phyloP scores from a whole-genome alignment of 345 rosid species.

The Reutealis trisperma region DNA sequence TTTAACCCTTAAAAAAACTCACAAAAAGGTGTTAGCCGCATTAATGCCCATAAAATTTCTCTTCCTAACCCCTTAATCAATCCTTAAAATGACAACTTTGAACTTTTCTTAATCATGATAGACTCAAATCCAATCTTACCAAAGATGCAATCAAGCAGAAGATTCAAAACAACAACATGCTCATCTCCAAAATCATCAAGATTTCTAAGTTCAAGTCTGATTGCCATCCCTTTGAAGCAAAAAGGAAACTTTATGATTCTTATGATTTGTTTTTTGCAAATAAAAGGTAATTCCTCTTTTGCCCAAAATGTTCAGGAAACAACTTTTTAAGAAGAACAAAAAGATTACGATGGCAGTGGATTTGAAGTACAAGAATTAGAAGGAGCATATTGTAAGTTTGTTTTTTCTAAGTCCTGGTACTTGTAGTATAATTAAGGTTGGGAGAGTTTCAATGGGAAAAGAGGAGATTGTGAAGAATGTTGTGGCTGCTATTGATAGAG shows the following conservation, averaged over 20 bases:
- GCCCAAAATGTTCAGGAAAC: constrained; percentile 77
- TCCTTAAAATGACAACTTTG: constrained; percentile 34
- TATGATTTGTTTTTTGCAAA: constrained; percentile 53
- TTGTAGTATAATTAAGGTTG: constrained; percentile 66
- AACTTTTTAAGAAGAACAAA: constrained; percentile 63
- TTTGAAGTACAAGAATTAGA: constrained; percentile 74
- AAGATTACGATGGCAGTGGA: constrained; percentile 62
- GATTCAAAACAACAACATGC: constrained; percentile 57
- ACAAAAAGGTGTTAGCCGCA: constrained; percentile 39
- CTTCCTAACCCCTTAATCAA: constrained; percentile 54
- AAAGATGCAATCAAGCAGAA: constrained; percentile 63
- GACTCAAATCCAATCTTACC: constrained; percentile 58
- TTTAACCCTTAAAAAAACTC: constrained; percentile 70
- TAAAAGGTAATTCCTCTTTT: constrained; percentile 53
- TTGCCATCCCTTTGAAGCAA: constrained; percentile 51
- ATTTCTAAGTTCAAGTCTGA: constrained; percentile 59
- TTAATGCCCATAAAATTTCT: constrained; percentile 50
- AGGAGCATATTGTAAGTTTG: constrained; percentile 64
- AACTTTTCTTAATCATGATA: constrained; percentile 73
- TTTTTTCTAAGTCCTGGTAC: constrained; percentile 68
- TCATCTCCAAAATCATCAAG: constrained; percentile 62
- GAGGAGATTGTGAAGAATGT: too few species aligned
- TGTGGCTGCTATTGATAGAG: too few species aligned
- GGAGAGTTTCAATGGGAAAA: too few species aligned
- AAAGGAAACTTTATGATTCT: constrained; percentile 52